phyloP scores from a whole-genome alignment of 164 flowering plant species.

The Malania oleifera region DNA sequence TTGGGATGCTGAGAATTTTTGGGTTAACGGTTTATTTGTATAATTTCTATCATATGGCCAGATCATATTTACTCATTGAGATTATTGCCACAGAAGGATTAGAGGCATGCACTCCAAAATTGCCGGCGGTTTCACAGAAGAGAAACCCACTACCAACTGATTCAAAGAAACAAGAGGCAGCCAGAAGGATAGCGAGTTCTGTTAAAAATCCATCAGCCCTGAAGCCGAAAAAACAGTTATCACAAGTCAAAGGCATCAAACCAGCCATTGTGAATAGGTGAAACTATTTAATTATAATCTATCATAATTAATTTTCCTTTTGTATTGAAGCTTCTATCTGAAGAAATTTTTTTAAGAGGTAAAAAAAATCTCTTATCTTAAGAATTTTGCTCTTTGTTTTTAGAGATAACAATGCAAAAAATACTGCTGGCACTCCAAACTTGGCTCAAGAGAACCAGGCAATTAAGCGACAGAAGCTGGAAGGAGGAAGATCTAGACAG shows the following conservation, averaged over 20 bases:
- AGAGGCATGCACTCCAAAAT: constrained; percentile 65
- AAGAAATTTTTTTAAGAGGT: too few relatives aligned
- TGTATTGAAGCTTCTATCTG: neutral
- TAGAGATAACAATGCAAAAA: constrained; percentile 41
- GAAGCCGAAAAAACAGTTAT: constrained; percentile 40
- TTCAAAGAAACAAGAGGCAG: constrained; percentile 43
- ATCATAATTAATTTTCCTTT: neutral
- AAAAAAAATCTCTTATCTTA: too few relatives aligned
- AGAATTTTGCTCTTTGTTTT: neutral
- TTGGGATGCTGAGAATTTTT: too few relatives aligned
- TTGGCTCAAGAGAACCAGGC: constrained; percentile 86
- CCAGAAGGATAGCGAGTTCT: constrained; percentile 49
- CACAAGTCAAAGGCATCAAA: constrained; percentile 35
- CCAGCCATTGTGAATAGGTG: constrained; percentile 44
- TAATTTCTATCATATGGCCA: neutral
- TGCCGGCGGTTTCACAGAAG: constrained; percentile 21
- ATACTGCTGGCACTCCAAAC: constrained; percentile 29
- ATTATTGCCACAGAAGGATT: constrained; percentile 4
- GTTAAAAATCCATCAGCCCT: constrained; percentile 53
- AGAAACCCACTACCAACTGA: constrained; percentile 15
- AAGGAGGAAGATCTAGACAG: constrained; percentile 81
- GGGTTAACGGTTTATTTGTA: neutral
- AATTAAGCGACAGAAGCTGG: constrained; percentile 87
- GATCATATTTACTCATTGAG: too few relatives aligned
- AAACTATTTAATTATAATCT: neutral